phyloP scores from a whole-genome alignment of 2,329 filamentous ascomycete genomes.

The Hymenoscyphus infarciens region DNA sequence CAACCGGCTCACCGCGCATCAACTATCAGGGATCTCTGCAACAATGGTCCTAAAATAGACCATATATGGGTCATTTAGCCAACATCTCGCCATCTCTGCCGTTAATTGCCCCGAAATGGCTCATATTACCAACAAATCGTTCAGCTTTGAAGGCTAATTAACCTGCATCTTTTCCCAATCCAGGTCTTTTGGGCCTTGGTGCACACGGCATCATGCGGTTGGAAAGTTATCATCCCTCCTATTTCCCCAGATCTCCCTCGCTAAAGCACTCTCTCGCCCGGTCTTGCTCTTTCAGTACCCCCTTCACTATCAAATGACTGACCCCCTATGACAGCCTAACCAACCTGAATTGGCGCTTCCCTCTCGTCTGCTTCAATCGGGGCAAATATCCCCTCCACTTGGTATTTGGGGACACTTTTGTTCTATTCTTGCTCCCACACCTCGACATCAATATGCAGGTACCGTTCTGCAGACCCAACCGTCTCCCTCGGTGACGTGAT shows the following conservation, averaged over 20 bases:
- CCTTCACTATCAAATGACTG: not conserved
- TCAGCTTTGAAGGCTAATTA: slow-evolving; percentile 17
- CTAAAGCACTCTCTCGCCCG: not conserved
- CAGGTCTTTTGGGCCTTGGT: slow-evolving; percentile 4
- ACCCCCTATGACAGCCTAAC: not conserved
- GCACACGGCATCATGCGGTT: not conserved
- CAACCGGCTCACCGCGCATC: not conserved
- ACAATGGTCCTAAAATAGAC: slow-evolving; percentile 28
- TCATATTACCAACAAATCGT: slow-evolving; percentile 17
- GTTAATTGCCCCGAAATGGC: slow-evolving; percentile 18
- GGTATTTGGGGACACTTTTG: not conserved
- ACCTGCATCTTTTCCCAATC: slow-evolving; percentile 10
- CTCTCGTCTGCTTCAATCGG: not conserved
- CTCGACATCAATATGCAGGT: slow-evolving; percentile 1
- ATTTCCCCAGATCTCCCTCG: slow-evolving; percentile 13
- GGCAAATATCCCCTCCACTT: not conserved
- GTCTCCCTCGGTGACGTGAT: slow-evolving; percentile 1
- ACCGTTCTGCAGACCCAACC: not conserved
- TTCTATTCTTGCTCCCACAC: slow-evolving; percentile 7
- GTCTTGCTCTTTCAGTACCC: not conserved
- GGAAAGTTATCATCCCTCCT: not conserved
- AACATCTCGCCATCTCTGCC: slow-evolving; percentile 8
- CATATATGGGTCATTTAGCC: slow-evolving; percentile 25
- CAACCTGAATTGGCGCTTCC: not conserved
- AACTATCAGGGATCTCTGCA: slow-evolving; percentile 2